Base-by-base conservation (phyloP, 352 stramenopile genomes). In the Phytophthora cactorum region DNA sequence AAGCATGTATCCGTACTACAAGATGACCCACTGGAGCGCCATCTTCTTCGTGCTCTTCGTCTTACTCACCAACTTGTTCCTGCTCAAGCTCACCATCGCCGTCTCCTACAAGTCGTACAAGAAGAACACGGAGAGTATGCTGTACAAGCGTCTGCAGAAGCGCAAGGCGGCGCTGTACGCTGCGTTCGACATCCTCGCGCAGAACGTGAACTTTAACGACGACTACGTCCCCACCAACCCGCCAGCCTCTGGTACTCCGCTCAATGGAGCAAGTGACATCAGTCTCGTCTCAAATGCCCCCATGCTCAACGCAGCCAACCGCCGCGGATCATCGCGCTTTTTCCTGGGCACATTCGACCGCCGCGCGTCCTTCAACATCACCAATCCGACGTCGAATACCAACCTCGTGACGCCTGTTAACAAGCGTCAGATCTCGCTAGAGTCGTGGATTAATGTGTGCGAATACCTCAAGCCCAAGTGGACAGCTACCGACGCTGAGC, bases 71-170 rank as follows among this genome's bases (percentile, higher is more conserved):
- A 92, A 91, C 66, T 65, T 93, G 12, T 95, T 95, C 63, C 63
- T 95, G 25, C 70, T 89, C 70, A 95, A 95, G 72, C 82, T 95
- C 58, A 92, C 85, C 28, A 95, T 95, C 53, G 84, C 87, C 59
- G 87, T 92, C 22, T 92, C 83, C 14, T 95, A 93, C 72, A 84
- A 86, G 56, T 91, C 83, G 22, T 95, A 95, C 82, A 92, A 92
- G 74, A 81, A 90, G 27, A 88, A 95, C 74, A 95, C 83, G 1
- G 87, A 95, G 57, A 88, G 74, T 49, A 95, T 93, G 85, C 68
- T 95, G 7, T 93, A 86, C 79, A 95, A 95, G 70, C 81, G 85
- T 0, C 69, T 95, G 45, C 85, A 95, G 72, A 95, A 95, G 68
- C 87, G 85, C 46, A 95, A 95, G 56, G 85, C 86, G 0, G 87